A percentile compares a stretch with the other conserved stretches of the same genome.
These are phyloP conservation scores for Chernovozyma sophiae-reginae DNA, from an alignment of 1,139 yeast species.

Conservation along the genomic window DNA sequence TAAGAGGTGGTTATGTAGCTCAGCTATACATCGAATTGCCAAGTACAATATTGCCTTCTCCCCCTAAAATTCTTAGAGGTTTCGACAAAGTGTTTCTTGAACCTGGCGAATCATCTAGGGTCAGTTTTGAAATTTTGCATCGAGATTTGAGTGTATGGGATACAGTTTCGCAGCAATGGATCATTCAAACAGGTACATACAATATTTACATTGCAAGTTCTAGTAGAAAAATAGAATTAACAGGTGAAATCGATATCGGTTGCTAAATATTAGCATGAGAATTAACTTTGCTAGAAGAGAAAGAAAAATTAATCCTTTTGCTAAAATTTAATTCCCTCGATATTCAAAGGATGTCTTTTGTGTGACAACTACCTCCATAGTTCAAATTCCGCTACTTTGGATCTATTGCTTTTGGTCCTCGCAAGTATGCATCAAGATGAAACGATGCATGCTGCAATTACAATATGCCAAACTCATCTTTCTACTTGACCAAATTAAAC, in stretches of 20 bases:
- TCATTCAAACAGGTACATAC: slow-evolving; percentile 55
- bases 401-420: too few species aligned
- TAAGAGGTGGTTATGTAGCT: slow-evolving; percentile 49
- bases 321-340: too few species aligned
- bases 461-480: too few species aligned
- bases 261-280: too few species aligned
- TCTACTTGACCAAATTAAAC: too few species aligned
- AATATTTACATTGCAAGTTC: slow-evolving; percentile 50
- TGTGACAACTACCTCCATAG: too few species aligned
- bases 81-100: slow-evolving; percentile 52
- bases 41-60: slow-evolving; percentile 35
- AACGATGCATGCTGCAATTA: too few species aligned
- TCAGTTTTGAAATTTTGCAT: slow-evolving; percentile 45
- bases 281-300: too few species aligned
- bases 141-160: slow-evolving; percentile 64
- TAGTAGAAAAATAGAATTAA: slow-evolving; percentile 48
- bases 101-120: slow-evolving; percentile 36
- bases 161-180: slow-evolving; percentile 54
- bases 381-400: too few species aligned
- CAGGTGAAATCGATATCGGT: slow-evolving; percentile 44
- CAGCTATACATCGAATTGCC: slow-evolving; percentile 60
- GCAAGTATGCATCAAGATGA: too few species aligned
- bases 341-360: too few species aligned
- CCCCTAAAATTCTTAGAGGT: slow-evolving; percentile 54
- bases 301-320: too few species aligned